Conservation (phyloP, 805 yeast species). For the Kuraishia ogatae region DNA sequence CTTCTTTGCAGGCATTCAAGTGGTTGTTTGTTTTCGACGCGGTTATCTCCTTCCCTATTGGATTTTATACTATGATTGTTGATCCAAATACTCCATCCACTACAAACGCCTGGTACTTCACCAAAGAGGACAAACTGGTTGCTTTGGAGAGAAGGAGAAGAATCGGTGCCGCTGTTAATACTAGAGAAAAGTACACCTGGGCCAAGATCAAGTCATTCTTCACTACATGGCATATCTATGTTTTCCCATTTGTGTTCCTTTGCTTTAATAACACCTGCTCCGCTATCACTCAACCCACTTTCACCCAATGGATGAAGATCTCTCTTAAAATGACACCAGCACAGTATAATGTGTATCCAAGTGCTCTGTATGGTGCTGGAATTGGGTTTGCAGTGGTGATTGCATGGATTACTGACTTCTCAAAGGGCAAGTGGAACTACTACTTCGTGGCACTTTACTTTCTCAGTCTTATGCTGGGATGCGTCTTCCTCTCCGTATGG, state of each 20-base stretch:
- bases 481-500: slow-evolving; percentile 37
- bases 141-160: slow-evolving; percentile 38
- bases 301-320: slow-evolving; percentile 35
- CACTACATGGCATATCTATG: slow-evolving; percentile 39
- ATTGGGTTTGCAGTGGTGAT: slow-evolving; percentile 26
- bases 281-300: slow-evolving; percentile 30
- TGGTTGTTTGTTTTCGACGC: slow-evolving; percentile 42
- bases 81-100: slow-evolving; percentile 39
- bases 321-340: slow-evolving; percentile 20
- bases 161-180: slow-evolving; percentile 27
- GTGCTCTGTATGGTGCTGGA: slow-evolving; percentile 28
- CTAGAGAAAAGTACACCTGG: slow-evolving; percentile 30
- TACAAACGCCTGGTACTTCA: slow-evolving; percentile 32
- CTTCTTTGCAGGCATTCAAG: slow-evolving; percentile 24
- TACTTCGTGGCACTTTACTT: slow-evolving; percentile 29
- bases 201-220: slow-evolving; percentile 30
- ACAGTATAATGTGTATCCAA: slow-evolving; percentile 32
- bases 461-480: slow-evolving; percentile 29
- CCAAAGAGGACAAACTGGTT: slow-evolving; percentile 31
- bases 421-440: slow-evolving; percentile 26
- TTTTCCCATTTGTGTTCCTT: slow-evolving; percentile 31
- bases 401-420: slow-evolving; percentile 28
- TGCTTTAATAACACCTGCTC: slow-evolving; percentile 27
- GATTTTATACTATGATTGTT: slow-evolving; percentile 30
- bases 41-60: slow-evolving; percentile 26